Conservation (phyloP, 2,329 filamentous ascomycete species). For the Cyclaneusma minus region DNA sequence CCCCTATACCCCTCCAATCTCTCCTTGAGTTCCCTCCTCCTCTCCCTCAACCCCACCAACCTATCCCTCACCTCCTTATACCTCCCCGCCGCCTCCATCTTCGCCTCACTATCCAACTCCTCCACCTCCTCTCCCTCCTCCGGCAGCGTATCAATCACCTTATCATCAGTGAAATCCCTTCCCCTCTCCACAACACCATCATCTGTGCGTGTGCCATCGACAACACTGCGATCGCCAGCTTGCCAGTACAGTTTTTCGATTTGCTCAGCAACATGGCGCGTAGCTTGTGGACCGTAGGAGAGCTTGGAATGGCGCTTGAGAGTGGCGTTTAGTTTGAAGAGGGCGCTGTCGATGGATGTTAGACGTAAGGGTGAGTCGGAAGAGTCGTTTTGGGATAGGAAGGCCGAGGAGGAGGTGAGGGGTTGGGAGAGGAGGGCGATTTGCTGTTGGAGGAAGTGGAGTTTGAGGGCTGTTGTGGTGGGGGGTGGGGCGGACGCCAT, state of each 20-base stretch:
- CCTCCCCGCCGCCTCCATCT: conserved; percentile 29
- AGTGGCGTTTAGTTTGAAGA: conserved; percentile 42
- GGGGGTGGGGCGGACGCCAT: conserved; percentile 23
- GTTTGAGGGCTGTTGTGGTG: conserved; percentile 47
- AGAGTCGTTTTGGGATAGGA: conserved; percentile 29
- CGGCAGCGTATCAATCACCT: conserved; percentile 15
- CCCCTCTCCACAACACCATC: conserved; percentile 12
- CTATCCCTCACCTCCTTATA: conserved; percentile 34
- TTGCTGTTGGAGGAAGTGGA: conserved; percentile 45
- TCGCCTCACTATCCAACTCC: conserved; percentile 27
- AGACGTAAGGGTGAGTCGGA: conserved; percentile 23
- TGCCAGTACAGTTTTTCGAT: conserved; percentile 49
- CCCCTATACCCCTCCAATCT: conserved; percentile 30
- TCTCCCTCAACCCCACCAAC: conserved; percentile 33
- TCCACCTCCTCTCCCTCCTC: conserved; percentile 20
- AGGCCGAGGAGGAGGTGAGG: conserved; percentile 36
- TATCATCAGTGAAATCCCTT: conserved; percentile 4
- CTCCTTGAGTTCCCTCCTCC: conserved; percentile 22
- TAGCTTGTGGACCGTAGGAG: conserved; percentile 53
- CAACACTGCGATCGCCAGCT: conserved; percentile 22
- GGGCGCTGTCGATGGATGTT: conserved; percentile 37
- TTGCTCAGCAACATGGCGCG: conserved; percentile 57
- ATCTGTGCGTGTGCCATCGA: conserved; percentile 18
- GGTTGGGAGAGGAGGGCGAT: conserved; percentile 46
- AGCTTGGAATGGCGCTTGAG: conserved; percentile 49